These are phyloP conservation scores for Pleurotus citrinopileatus DNA, from an alignment of 768 basidiomycete species.

Conservation along the genomic window DNA sequence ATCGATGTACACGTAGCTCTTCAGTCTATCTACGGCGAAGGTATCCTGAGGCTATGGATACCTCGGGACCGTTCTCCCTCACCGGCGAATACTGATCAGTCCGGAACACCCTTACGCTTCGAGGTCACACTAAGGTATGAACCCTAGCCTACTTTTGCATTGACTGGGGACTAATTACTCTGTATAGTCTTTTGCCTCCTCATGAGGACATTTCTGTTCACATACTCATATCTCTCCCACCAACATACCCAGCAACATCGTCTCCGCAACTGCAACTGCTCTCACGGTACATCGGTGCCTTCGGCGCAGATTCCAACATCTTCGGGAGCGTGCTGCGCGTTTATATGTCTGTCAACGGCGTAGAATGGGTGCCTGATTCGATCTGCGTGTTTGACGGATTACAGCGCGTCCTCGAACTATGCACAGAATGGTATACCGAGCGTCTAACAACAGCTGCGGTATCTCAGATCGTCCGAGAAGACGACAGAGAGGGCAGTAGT, in stretches of 20 bases:
- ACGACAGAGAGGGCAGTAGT: slow-evolving; percentile 30
- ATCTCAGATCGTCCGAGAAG: slow-evolving; percentile 55
- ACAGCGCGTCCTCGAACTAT: slow-evolving; percentile 68
- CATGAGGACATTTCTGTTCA: slow-evolving; percentile 50
- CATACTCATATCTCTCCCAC: slow-evolving; percentile 56
- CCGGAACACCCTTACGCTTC: slow-evolving; percentile 52
- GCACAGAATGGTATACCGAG: slow-evolving; percentile 70
- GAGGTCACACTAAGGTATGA: slow-evolving; percentile 61
- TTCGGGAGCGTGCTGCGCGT: slow-evolving; percentile 80
- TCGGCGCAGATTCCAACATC: slow-evolving; percentile 66
- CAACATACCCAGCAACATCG: slow-evolving; percentile 59
- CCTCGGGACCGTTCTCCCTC: slow-evolving; percentile 20
- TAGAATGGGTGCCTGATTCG: slow-evolving; percentile 72
- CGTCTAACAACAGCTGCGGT: slow-evolving; percentile 53
- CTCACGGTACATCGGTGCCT: slow-evolving; percentile 80
- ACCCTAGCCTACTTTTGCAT: slow-evolving; percentile 8
- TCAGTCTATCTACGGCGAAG: slow-evolving; percentile 80
- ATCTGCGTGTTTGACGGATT: slow-evolving; percentile 89
- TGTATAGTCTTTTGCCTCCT: slow-evolving; percentile 47
- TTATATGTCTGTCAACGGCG: slow-evolving; percentile 72
- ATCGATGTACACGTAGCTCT: slow-evolving; percentile 43
- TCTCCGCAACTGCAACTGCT: slow-evolving; percentile 84
- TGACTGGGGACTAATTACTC: slow-evolving; percentile 23
- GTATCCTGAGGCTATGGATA: slow-evolving; percentile 59
- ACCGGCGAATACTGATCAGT: slow-evolving; percentile 14